Evolutionary conservation across 1,284 basidiomycete genomes (phyloP), one percentile per base, ranked within the genome.

Genomic region (Ganoderma lingzhi): DNA sequence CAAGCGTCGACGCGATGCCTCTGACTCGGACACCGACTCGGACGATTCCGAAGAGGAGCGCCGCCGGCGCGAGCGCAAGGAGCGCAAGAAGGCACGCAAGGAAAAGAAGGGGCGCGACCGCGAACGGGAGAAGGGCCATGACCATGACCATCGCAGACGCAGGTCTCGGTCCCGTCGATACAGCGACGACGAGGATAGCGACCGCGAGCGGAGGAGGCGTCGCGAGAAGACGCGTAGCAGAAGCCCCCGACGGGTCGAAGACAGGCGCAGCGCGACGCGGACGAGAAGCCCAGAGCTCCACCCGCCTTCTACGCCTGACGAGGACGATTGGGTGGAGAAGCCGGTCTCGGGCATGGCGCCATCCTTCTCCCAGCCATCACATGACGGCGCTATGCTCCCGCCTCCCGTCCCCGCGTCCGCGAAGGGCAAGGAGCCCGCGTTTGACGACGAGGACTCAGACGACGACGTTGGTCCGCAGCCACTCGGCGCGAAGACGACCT

Each of bases 291-390:
- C 76, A 23, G 78, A 77, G 69, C 73, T 65, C 63, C 76, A 66
- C 17, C 77, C 77, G 62, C 79, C 73, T 53, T 70, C 76, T 2
- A 76, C 73, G 35, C 73, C 73, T 1, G 85, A 86, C 51, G 89
- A 89, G 17, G 90, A 87, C 32, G 87, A 90, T 53, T 95, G 93
- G 88, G 90, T 95, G 35, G 93, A 93, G 77, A 90, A 89, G 73
- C 84, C 87, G 0, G 76, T 83, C 19, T 78, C 68, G 45, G 71
- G 69, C 63, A 53, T 69, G 69, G 74, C 64, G 53, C 39, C 76
- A 14, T 73, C 73, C 23, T 77, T 77, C 69, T 76, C 76, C n/a
- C 78, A 77, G 48, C 73, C 78, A 35, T 75, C 48, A 6, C 30
- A 51, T 9, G 41, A 55, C 30, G 30, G 17, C 4, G 41, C 65